Conservation (phyloP, 257 asterid genomes). For the Fraxinus americana region DNA sequence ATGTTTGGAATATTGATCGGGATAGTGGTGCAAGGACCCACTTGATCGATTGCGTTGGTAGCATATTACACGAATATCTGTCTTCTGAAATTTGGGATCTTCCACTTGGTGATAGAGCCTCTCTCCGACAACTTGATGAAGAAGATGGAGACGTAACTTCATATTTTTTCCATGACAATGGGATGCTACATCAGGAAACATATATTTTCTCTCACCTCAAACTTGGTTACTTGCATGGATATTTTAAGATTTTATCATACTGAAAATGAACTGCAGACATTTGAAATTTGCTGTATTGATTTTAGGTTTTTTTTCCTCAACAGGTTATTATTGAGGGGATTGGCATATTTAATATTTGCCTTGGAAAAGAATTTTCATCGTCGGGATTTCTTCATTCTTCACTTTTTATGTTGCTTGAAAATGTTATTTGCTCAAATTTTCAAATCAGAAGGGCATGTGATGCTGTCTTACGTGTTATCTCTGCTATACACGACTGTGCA, state of each 20-base stretch:
- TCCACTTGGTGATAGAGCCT: constrained; percentile 61
- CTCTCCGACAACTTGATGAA: constrained; percentile 45
- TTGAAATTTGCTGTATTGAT: constrained; percentile 20
- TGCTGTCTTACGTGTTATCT: constrained; percentile 62
- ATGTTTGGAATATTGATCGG: constrained; percentile 40
- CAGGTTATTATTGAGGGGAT: constrained; percentile 90
- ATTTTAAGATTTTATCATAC: constrained; percentile 18
- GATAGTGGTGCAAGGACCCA: constrained; percentile 46
- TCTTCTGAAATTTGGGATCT: constrained; percentile 94
- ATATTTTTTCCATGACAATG: constrained; percentile 74
- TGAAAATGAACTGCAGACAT: constrained; percentile 10
- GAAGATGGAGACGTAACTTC: constrained; percentile 59
- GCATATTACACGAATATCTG: constrained; percentile 83
- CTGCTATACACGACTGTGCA: constrained; percentile 67
- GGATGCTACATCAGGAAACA: constrained; percentile 86
- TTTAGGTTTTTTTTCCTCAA: constrained; percentile 26
- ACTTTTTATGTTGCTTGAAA: constrained; percentile 87
- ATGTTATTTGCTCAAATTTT: constrained; percentile 80
- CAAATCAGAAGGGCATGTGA: constrained; percentile 82
- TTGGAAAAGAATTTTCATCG: constrained; percentile 72
- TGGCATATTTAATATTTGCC: constrained; percentile 73
- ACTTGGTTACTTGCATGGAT: constrained; percentile 12
- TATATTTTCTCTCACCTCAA: constrained; percentile 29
- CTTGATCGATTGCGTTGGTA: constrained; percentile 76
- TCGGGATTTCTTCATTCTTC: constrained; percentile 94